Percentiles rank a stretch among this genome's conserved stretches.
phyloP scores from a whole-genome alignment of 2,329 filamentous ascomycete species.

The Epichloe sibirici region DNA sequence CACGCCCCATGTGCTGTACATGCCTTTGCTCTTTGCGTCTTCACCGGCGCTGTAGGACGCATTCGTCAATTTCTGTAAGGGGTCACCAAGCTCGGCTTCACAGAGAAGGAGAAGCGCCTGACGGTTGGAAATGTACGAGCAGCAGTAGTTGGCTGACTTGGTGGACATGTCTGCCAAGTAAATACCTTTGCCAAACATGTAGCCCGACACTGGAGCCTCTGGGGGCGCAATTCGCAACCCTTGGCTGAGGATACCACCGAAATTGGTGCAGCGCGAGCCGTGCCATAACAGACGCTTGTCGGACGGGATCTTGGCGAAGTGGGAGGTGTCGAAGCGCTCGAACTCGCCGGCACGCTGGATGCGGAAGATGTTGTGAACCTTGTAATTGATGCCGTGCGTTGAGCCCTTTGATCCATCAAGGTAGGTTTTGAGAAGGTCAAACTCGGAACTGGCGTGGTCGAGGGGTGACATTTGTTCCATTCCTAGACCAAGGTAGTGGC shows the following conservation, averaged over 20 bases:
- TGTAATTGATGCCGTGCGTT: slow-evolving; percentile 51
- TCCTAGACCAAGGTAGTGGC: slow-evolving; percentile 57
- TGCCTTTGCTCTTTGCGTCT: slow-evolving; percentile 45
- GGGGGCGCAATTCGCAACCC: slow-evolving; percentile 82
- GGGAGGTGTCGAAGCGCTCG: slow-evolving; percentile 50
- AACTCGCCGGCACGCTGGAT: slow-evolving; percentile 65
- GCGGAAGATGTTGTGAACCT: slow-evolving; percentile 67
- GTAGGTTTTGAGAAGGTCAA: slow-evolving; percentile 51
- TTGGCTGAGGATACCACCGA: slow-evolving; percentile 75
- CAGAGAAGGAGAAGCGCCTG: slow-evolving; percentile 69
- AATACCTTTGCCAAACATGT: slow-evolving; percentile 87
- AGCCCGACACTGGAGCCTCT: slow-evolving; percentile 65
- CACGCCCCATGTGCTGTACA: slow-evolving; percentile 58
- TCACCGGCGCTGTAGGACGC: slow-evolving; percentile 52
- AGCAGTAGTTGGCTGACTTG: slow-evolving; percentile 74
- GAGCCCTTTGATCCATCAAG: slow-evolving; percentile 52
- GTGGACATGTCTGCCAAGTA: slow-evolving; percentile 78
- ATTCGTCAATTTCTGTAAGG: slow-evolving; percentile 51
- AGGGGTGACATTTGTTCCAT: slow-evolving; percentile 68
- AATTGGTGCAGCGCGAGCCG: slow-evolving; percentile 73
- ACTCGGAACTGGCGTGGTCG: slow-evolving; percentile 47
- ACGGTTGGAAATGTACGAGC: slow-evolving; percentile 45
- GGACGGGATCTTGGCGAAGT: slow-evolving; percentile 39
- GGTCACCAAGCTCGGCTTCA: slow-evolving; percentile 63
- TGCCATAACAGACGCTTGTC: slow-evolving; percentile 78